Evolutionary conservation across 345 rosid species (phyloP), one percentile per base, ranked within the genome.

Genomic region (Atalantia buxifolia): DNA sequence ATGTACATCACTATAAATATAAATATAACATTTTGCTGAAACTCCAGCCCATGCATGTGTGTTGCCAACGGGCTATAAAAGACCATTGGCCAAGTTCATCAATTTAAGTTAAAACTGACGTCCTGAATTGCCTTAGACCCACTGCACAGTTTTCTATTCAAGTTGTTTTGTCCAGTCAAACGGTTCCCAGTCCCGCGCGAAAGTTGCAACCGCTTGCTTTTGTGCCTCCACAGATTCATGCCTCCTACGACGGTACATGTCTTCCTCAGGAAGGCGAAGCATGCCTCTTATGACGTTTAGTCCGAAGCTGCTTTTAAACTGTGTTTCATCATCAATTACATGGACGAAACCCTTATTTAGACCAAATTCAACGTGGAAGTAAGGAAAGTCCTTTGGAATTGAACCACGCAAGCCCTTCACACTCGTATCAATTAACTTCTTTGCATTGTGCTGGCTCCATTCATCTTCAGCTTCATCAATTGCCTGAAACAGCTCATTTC

Each of bases 381-480:
- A 95, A 1, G 98, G 98, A 73, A 95, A 95, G 74, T 93, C 89
- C 86, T 92, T 92, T 0, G 99, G 97, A 25, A 95, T 92, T 36
- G 98, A 94, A 69, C 87, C 89, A 13, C 92, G 90, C 67, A 96
- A 80, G 72, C 99, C 98, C 81, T 94, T 96, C 74, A 82, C 86
- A 64, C 97, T 91, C 1, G 99, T 96, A 80, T 94, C 98, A 2
- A 90, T 96, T 35, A 96, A 92, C 86, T 87, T 96, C 88, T 94
- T 94, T 22, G 98, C 93, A 59, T 92, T 92, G 81, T 95, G 99
- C 66, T 92, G 99, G 89, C 98, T 96, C 99, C 98, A 96, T 75
- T 96, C 98, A 24, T 95, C 97, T 84, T 94, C 98, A 2, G 99
- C 99, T 86, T 96, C 98, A 10, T 96, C 97, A 16, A 96, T 96